These are phyloP conservation scores for Aspergillus pseudoviridinutans DNA, from an alignment of 2,329 filamentous ascomycete species.

Conservation along the genomic window DNA sequence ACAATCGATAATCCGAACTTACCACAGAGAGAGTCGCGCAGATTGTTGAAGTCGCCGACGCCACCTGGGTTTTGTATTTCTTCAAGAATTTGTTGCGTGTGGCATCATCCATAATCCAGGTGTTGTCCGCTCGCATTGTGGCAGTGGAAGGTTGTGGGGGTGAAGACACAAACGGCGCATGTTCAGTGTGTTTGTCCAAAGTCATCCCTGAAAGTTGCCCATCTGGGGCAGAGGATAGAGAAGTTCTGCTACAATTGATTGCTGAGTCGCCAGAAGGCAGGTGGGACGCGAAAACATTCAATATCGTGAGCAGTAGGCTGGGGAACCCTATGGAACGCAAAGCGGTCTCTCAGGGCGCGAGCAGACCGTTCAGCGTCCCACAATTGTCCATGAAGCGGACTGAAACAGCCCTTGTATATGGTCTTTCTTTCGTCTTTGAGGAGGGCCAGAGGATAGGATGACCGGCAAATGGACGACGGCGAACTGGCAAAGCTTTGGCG, in stretches of 20 bases:
- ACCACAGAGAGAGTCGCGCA: constrained; percentile 45
- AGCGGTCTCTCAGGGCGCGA: constrained; percentile 47
- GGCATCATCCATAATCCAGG: constrained; percentile 37
- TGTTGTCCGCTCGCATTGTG: constrained; percentile 27
- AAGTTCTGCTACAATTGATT: constrained; percentile 11
- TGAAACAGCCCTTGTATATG: constrained; percentile 12
- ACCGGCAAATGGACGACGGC: neutral
- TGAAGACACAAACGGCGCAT: constrained; percentile 36
- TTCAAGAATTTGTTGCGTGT: constrained; percentile 43
- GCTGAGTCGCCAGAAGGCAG: constrained; percentile 8
- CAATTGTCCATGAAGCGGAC: constrained; percentile 40
- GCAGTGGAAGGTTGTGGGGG: constrained; percentile 31
- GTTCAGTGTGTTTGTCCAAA: constrained; percentile 36
- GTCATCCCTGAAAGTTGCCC: constrained; percentile 35
- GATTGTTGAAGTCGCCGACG: constrained; percentile 43
- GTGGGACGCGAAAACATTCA: constrained; percentile 3
- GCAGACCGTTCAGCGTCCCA: constrained; percentile 50
- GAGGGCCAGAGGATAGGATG: neutral
- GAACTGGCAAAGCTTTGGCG: neutral
- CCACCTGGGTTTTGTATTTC: constrained; percentile 45
- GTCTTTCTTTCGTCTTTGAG: neutral
- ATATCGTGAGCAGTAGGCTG: constrained; percentile 29
- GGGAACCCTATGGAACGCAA: constrained; percentile 51
- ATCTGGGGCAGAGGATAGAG: constrained; percentile 21
- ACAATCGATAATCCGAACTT: constrained; percentile 19